Base-by-base conservation (phyloP, 345 rosid genomes). In the Firmiana major region DNA sequence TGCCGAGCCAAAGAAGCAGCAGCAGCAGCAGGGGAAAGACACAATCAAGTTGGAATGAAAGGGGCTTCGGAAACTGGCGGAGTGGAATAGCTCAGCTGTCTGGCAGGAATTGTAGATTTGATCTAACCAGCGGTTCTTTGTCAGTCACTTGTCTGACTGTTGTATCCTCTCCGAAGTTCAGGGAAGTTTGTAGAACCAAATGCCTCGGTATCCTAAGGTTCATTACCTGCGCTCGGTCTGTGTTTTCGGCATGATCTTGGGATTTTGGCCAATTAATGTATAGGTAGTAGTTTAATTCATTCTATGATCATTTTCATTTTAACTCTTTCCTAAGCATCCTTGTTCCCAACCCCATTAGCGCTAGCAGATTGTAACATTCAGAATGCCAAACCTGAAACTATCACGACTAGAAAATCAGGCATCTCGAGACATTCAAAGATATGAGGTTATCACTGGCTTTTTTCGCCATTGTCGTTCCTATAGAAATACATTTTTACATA, bases 1-100 rank as follows among this genome's bases (percentile, higher is more conserved):
- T 1, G 87, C 88, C 16, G 96, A 89, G 69, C 88, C 93, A 6
- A 57, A 79, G 1, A 89, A 89, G 81, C 90, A 75, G 68, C 78
- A 78, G 34, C n/a, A n/a, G n/a, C 54, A 49, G 31, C 64, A 75
- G 22, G 78, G 58, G 40, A 70, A 77, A 45, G 76, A 40, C 11
- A 64, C 79, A 34, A 57, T 83, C 75, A 83, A 83, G 82, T 79
- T 73, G 57, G 85, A 83, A 31, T 83, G 66, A 83, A 19, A 60
- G 36, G 10, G 36, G 10, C 31, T 66, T 66, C 3, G 15, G 1
- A 54, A 59, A 75, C 11, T 3, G 24, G 42, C 38, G 66, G 12
- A 43, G 31, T 19, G 5, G 21, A 42, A 58, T 74, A 13, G 15
- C 34, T 22, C 16, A 19, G 38, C 57, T 17, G 62, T 74, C 16